phyloP scores from a whole-genome alignment of 768 basidiomycete genomes.

The Piloderma croceum region DNA sequence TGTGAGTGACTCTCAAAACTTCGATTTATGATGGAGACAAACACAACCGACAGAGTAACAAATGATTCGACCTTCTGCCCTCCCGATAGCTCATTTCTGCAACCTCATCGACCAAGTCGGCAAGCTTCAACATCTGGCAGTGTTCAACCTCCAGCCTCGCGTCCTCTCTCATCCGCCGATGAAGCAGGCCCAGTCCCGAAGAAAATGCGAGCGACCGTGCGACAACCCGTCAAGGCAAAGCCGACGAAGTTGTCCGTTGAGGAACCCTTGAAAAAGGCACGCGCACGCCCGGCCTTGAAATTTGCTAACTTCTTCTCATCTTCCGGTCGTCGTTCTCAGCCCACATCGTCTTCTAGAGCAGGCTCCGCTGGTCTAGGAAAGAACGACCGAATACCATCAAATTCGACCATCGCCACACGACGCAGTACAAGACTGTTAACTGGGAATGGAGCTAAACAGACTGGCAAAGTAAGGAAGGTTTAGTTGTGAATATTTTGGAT shows the following conservation, averaged over 20 bases:
- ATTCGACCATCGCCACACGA: constrained; percentile 47
- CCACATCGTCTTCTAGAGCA: constrained; percentile 59
- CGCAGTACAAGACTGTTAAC: constrained; percentile 71
- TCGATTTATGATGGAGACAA: neutral
- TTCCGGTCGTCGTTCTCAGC: constrained; percentile 74
- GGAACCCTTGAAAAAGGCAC: constrained; percentile 84
- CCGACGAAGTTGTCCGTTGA: constrained; percentile 56
- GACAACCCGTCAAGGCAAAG: constrained; percentile 49
- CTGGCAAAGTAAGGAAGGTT: constrained; percentile 49
- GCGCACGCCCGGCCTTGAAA: constrained; percentile 82
- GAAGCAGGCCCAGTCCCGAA: constrained; percentile 76
- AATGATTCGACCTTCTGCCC: constrained; percentile 52
- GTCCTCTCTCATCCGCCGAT: constrained; percentile 78
- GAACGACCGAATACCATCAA: constrained; percentile 40
- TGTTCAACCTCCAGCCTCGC: constrained; percentile 46
- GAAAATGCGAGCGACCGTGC: constrained; percentile 60
- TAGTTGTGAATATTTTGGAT: no score
- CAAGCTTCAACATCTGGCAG: constrained; percentile 39
- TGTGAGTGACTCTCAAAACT: constrained; percentile 37
- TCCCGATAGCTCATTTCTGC: constrained; percentile 54
- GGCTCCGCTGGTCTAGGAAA: constrained; percentile 46
- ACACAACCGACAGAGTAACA: constrained; percentile 35
- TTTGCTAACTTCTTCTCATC: constrained; percentile 88
- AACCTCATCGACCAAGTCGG: constrained; percentile 30
- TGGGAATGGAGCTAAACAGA: constrained; percentile 47